phyloP scores from a whole-genome alignment of 2,329 filamentous ascomycete genomes.

The Penicillium sp. region DNA sequence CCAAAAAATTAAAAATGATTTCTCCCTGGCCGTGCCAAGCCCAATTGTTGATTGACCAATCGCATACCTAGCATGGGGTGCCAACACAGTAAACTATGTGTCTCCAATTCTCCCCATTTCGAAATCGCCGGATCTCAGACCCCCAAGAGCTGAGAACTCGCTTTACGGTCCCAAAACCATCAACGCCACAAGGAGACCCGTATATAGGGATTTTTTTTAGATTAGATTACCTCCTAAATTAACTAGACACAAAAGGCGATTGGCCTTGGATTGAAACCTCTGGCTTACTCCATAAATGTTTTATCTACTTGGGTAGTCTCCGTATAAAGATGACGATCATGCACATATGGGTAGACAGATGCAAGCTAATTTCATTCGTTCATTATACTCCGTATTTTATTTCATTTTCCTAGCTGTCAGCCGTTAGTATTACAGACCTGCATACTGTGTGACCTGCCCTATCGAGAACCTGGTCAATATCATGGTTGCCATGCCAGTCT shows the following conservation, averaged over 20 bases:
- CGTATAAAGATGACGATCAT: slow-evolving; percentile 16
- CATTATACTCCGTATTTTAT: slow-evolving; percentile 3
- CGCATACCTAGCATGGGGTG: neutral
- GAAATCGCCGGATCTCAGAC: neutral
- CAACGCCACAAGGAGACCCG: slow-evolving; percentile 3
- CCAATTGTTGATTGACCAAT: slow-evolving; percentile 4
- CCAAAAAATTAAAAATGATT: neutral
- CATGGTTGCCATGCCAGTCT: slow-evolving; percentile 26
- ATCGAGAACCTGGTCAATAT: slow-evolving; percentile 15
- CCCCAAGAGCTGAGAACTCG: neutral
- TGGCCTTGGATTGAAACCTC: slow-evolving; percentile 2
- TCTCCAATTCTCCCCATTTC: neutral
- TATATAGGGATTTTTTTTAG: neutral
- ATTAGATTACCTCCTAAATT: neutral
- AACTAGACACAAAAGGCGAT: slow-evolving; percentile 14
- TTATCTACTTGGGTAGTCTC: neutral
- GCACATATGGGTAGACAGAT: slow-evolving; percentile 2
- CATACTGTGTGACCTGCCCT: slow-evolving; percentile 15
- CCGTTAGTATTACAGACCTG: slow-evolving; percentile 14
- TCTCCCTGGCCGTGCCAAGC: slow-evolving; percentile 5
- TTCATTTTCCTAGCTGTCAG: slow-evolving; percentile 7
- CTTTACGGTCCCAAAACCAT: neutral
- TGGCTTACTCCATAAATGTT: neutral
- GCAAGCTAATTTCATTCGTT: slow-evolving; percentile 13
- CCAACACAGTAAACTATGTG: neutral